Evolutionary conservation across 2,329 filamentous ascomycete species (phyloP).

Genomic region (Calonectria leucothoes): DNA sequence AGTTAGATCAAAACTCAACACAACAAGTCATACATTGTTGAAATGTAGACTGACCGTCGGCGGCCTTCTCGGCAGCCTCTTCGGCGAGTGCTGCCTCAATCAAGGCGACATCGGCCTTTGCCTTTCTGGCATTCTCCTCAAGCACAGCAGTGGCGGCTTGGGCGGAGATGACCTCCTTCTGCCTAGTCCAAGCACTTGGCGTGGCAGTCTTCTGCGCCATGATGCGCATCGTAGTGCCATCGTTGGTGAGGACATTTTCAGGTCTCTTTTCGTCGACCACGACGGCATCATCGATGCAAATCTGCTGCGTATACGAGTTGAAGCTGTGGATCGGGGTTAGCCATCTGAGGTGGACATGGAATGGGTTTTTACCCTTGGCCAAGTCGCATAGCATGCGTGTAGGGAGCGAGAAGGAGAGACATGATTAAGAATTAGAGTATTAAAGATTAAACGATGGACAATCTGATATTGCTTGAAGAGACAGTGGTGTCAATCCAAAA

Average conservation of each 20-base stretch:
- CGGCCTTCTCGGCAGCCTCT: neutral
- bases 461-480: neutral
- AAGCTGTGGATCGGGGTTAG: neutral
- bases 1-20: neutral
- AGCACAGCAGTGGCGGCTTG: neutral
- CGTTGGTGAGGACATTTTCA: neutral
- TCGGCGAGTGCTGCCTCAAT: neutral
- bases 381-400: neutral
- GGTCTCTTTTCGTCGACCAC: neutral
- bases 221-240: neutral
- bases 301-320: neutral
- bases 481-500: neutral
- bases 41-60: neutral
- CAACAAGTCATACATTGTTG: neutral
- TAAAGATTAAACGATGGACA: neutral
- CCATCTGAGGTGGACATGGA: neutral
- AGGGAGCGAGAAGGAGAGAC: neutral
- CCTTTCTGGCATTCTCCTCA: neutral
- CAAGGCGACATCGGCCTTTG: neutral
- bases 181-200: neutral
- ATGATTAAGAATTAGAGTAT: neutral
- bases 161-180: neutral
- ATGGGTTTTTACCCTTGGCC: neutral
- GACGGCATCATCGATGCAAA: neutral
- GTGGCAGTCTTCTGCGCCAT: neutral